Conservation (phyloP, 345 rosid genomes). For the Zanthoxylum bungeanum region DNA sequence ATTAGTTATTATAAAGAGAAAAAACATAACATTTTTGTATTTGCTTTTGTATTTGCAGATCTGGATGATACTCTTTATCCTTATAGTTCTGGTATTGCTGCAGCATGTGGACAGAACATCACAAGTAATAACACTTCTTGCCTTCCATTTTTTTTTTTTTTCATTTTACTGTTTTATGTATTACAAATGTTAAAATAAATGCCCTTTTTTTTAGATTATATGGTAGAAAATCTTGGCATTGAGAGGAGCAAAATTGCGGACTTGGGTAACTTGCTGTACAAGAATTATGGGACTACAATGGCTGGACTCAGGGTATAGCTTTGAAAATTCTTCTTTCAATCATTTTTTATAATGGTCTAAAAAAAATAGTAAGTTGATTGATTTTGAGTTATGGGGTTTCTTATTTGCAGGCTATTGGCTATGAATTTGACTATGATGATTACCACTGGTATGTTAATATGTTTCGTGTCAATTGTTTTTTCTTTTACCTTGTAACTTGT, state of each 20-base stretch:
- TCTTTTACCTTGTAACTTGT: background rate
- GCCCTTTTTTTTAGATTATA: constrained; percentile 51
- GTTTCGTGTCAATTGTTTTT: background rate
- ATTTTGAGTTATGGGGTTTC: constrained; percentile 2
- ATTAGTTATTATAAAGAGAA: no score
- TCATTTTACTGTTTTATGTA: background rate
- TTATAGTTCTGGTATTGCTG: constrained; percentile 57
- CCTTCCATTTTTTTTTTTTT: no score
- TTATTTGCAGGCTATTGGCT: constrained; percentile 73
- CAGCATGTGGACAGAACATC: constrained; percentile 54
- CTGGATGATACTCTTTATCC: constrained; percentile 95
- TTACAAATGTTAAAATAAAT: constrained; percentile 1
- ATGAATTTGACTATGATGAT: constrained; percentile 87
- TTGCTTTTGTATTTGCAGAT: no score
- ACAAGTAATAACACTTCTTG: constrained; percentile 35
- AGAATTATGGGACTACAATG: constrained; percentile 97
- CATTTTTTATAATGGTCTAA: background rate
- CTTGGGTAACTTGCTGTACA: constrained; percentile 70
- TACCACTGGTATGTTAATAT: constrained; percentile 79
- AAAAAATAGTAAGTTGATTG: constrained; percentile 4
- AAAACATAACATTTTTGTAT: no score
- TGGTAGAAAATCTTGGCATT: constrained; percentile 83
- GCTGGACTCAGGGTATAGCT: constrained; percentile 88
- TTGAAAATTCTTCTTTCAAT: background rate
- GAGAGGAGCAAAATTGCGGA: constrained; percentile 54